Evolutionary conservation across 2,329 filamentous ascomycete species (phyloP).

Genomic region (Meredithiella fracta): DNA sequence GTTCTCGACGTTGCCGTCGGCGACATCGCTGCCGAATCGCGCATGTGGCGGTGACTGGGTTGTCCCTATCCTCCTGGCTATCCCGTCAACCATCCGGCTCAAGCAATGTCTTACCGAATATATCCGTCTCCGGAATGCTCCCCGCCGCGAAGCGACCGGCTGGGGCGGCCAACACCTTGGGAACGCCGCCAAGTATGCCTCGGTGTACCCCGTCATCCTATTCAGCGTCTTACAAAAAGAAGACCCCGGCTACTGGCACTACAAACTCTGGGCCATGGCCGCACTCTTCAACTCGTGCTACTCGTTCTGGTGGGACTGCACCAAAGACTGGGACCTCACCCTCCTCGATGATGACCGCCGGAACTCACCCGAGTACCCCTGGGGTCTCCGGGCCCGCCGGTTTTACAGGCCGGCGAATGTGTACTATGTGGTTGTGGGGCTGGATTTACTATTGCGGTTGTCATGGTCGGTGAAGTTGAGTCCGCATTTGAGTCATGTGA

Average conservation of each 20-base stretch:
- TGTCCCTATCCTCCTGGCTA: conserved; percentile 68
- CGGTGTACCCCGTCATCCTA: conserved; percentile 79
- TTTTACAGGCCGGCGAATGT: conserved; percentile 54
- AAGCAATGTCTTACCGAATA: conserved; percentile 89
- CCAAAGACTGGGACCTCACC: conserved; percentile 91
- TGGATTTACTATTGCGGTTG: conserved; percentile 70
- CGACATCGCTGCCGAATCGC: conserved; percentile 67
- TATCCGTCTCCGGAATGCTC: conserved; percentile 46
- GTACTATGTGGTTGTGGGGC: conserved; percentile 66
- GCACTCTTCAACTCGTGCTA: conserved; percentile 75
- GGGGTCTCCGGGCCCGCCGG: conserved; percentile 58
- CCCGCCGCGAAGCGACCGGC: conserved; percentile 38
- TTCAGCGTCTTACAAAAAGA: conserved; percentile 58
- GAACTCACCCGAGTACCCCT: conserved; percentile 49
- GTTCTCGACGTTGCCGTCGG: conserved; percentile 56
- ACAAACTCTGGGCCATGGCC: conserved; percentile 50
- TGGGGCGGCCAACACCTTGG: conserved; percentile 79
- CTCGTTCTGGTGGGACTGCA: conserved; percentile 97
- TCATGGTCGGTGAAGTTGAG: conserved; percentile 85
- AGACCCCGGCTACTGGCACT: conserved; percentile 26
- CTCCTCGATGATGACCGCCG: conserved; percentile 50
- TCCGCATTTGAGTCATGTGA: conserved; percentile 64
- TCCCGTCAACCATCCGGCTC: conserved; percentile 73
- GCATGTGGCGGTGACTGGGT: conserved; percentile 62
- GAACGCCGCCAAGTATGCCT: conserved; percentile 91